Conservation (phyloP, 768 basidiomycete genomes). For the Crepidotus variabilis region DNA sequence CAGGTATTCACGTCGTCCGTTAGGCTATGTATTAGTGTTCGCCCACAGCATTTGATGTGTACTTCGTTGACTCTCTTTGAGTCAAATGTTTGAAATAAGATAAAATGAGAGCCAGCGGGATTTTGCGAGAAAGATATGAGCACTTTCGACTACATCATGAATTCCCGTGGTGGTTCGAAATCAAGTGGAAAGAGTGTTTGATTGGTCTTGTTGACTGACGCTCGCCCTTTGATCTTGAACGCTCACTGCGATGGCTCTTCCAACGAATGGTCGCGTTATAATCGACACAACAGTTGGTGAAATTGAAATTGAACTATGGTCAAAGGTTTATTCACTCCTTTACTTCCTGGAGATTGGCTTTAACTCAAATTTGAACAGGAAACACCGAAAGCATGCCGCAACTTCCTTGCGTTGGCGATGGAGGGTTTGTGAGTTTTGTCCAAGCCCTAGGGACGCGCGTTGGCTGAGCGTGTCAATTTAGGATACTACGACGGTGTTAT, state of each 20-base stretch:
- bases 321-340: constrained; percentile 52
- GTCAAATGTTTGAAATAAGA: too few species aligned
- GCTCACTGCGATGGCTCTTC: constrained; percentile 65
- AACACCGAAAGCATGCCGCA: constrained; percentile 72
- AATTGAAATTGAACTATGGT: constrained; percentile 89
- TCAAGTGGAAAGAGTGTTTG: not conserved
- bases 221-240: constrained; percentile 7
- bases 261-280: constrained; percentile 83
- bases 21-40: too few species aligned
- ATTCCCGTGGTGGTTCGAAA: not conserved
- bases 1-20: too few species aligned
- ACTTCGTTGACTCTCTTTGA: too few species aligned
- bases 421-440: not conserved
- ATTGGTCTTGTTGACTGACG: not conserved
- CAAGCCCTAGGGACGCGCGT: not conserved
- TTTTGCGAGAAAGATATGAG: too few species aligned
- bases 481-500: constrained; percentile 97
- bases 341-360: not conserved
- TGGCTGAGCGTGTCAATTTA: constrained; percentile 23
- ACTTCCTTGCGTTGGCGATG: constrained; percentile 3
- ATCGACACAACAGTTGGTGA: constrained; percentile 88
- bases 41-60: too few species aligned
- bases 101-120: too few species aligned
- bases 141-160: not conserved
- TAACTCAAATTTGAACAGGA: constrained; percentile 44